Evolutionary conservation across 2,329 filamentous ascomycete species (phyloP).

Genomic region (Neobulgaria alba): DNA sequence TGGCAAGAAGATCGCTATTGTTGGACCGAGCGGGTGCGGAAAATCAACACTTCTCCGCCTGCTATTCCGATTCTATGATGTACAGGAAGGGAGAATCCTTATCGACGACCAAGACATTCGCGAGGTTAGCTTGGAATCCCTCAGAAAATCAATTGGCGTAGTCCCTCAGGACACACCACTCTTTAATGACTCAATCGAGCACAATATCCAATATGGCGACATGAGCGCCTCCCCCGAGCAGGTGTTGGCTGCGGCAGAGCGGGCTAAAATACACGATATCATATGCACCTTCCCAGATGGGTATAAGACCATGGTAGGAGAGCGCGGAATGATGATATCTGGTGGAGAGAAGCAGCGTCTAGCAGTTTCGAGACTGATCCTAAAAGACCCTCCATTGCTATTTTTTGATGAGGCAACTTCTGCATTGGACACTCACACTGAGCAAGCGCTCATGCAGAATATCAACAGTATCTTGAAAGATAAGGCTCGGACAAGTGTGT

Average conservation of each 20-base stretch:
- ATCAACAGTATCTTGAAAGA: constrained; percentile 89
- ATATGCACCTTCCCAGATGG: constrained; percentile 76
- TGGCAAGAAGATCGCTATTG: constrained; percentile 91
- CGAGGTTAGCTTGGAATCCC: constrained; percentile 69
- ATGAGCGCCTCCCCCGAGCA: constrained; percentile 66
- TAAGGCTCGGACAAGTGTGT: constrained; percentile 83
- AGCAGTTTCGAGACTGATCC: constrained; percentile 70
- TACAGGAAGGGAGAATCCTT: constrained; percentile 73
- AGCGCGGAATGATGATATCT: constrained; percentile 93
- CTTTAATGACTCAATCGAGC: constrained; percentile 92
- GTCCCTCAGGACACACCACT: constrained; percentile 95
- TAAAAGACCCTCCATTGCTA: constrained; percentile 82
- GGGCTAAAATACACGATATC: constrained; percentile 78
- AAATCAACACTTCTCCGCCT: constrained; percentile 90
- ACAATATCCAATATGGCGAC: constrained; percentile 91
- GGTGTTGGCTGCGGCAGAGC: constrained; percentile 68
- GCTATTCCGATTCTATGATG: constrained; percentile 91
- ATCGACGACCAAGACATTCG: constrained; percentile 92
- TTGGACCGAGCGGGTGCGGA: constrained; percentile 90
- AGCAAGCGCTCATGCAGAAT: constrained; percentile 81
- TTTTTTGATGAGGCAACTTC: constrained; percentile 97
- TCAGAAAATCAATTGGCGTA: constrained; percentile 81
- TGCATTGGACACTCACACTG: constrained; percentile 86
- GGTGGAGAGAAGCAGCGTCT: constrained; percentile 90
- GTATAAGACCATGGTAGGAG: constrained; percentile 84